These are phyloP conservation scores for Fusarium aywerte DNA, from an alignment of 2,329 filamentous ascomycete species.

Conservation along the genomic window DNA sequence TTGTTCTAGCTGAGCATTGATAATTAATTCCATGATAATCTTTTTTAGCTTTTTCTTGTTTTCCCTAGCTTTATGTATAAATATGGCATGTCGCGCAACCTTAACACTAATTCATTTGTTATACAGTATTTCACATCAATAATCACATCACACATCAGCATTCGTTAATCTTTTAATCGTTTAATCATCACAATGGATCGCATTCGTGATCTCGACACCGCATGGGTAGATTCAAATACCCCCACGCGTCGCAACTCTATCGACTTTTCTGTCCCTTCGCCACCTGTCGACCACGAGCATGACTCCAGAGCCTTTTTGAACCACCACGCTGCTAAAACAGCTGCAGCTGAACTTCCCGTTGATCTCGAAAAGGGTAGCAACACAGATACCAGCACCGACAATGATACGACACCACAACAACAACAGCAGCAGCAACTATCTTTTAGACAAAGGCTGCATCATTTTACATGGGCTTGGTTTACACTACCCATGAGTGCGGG, in stretches of 20 bases:
- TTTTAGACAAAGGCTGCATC: constrained; percentile 60
- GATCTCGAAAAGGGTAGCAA: constrained; percentile 25
- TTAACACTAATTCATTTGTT: background rate
- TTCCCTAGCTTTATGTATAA: constrained; percentile 23
- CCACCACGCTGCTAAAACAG: constrained; percentile 4
- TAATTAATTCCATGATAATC: background rate
- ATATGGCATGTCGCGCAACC: constrained; percentile 4
- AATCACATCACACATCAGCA: constrained; percentile 12
- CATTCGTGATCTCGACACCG: constrained; percentile 34
- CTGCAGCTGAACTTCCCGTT: constrained; percentile 6
- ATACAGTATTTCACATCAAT: background rate
- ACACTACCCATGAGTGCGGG: constrained; percentile 80
- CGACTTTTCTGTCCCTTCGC: constrained; percentile 12
- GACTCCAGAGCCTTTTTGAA: constrained; percentile 25
- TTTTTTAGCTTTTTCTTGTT: background rate
- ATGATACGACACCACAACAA: constrained; percentile 1
- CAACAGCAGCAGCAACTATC: constrained; percentile 49
- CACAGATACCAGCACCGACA: background rate
- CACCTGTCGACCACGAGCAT: constrained; percentile 19
- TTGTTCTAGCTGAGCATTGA: constrained; percentile 1
- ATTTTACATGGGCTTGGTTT: constrained; percentile 80
- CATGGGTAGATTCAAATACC: constrained; percentile 43
- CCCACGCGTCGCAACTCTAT: constrained; percentile 43
- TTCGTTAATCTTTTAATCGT: constrained; percentile 4
- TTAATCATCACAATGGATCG: constrained; percentile 32